phyloP scores from a whole-genome alignment of 768 basidiomycete genomes.

The Coprinopsis marcescibilis region DNA sequence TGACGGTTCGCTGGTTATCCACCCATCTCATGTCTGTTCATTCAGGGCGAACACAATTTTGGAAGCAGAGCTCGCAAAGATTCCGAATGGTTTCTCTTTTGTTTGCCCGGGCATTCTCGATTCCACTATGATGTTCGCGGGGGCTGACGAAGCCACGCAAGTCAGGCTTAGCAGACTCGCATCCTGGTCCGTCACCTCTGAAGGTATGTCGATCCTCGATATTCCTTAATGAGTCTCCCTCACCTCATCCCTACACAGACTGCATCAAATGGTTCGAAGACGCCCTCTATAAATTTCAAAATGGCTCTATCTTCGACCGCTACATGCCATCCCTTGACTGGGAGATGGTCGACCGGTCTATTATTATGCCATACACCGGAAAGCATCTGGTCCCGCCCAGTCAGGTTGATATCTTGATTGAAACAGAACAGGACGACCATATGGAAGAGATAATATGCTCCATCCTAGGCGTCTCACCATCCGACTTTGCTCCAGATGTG shows the following conservation, averaged over 20 bases:
- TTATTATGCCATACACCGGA: slow-evolving; percentile 18
- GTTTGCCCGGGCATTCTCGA: slow-evolving; percentile 27
- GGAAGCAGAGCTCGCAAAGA: slow-evolving; percentile 18
- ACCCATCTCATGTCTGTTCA: background rate
- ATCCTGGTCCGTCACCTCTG: slow-evolving; percentile 13
- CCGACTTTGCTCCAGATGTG: slow-evolving; percentile 30
- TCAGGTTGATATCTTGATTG: background rate
- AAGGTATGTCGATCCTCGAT: no score
- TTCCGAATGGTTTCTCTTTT: slow-evolving; percentile 27
- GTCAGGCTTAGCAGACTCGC: slow-evolving; percentile 9
- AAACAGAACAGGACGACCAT: slow-evolving; percentile 8
- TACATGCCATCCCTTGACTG: slow-evolving; percentile 32
- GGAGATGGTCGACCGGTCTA: slow-evolving; percentile 18
- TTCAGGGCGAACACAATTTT: slow-evolving; percentile 28
- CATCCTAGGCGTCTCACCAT: slow-evolving; percentile 24
- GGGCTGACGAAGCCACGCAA: slow-evolving; percentile 10
- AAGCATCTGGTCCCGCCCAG: slow-evolving; percentile 14
- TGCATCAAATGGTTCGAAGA: slow-evolving; percentile 26
- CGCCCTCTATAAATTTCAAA: slow-evolving; percentile 22
- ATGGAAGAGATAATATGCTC: slow-evolving; percentile 12
- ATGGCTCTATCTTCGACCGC: slow-evolving; percentile 15
- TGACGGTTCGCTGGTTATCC: background rate
- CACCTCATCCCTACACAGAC: slow-evolving; percentile 15
- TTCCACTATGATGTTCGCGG: slow-evolving; percentile 14
- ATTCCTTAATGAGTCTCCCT: background rate